Evolutionary conservation across 2,329 filamentous ascomycete genomes (phyloP), one percentile per base, ranked within the genome.

Genomic region (Fusarium sulawesiense): DNA sequence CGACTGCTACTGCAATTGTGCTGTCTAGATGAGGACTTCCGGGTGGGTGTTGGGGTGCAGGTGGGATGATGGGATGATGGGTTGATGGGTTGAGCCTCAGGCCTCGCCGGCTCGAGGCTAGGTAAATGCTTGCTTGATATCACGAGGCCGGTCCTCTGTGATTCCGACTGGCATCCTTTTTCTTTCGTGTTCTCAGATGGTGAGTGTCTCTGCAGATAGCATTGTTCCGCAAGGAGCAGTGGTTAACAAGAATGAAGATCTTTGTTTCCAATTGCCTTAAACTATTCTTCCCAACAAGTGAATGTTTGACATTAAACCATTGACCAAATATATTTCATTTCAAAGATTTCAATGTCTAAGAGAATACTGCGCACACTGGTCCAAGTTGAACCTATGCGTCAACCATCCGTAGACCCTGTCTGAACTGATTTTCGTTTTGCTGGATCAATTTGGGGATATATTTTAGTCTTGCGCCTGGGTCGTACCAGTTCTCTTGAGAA

Each of bases 1-100:
- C 18, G 14, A 16, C 5, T 64, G 59, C 20, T 64, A 64, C 21
- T 44, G 34, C 20, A 30, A 64, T 11, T 64, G 59, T 6, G 13
- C 16, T 2, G 42, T 64, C 8, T 64, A 32, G 21, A 16, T n/a
- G 14, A 14, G 7, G 18, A 11, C 30, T n/a, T n/a, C 9, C 12
- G 8, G 10, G 4, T 12, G 9, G 7, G 10, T 3, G 10, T 2
- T 11, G 18, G 20, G 6, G 21, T 3, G 10, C n/a, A 23, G n/a
- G 14, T 18, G 27, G 8, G 14, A 23, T 16, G 14, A 14, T 18
- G 27, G 8, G 14, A 23, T 16, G 14, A 9, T 20, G 30, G 4
- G 13, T n/a, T n/a, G n/a, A n/a, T n/a, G n/a, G n/a, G n/a, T 23
- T 18, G 11, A 14, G 12, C 34, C 34, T 37, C 18, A 6, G 34